phyloP scores from a whole-genome alignment of 2,329 filamentous ascomycete species.

The Paecilomyces dactylethromorphus region DNA sequence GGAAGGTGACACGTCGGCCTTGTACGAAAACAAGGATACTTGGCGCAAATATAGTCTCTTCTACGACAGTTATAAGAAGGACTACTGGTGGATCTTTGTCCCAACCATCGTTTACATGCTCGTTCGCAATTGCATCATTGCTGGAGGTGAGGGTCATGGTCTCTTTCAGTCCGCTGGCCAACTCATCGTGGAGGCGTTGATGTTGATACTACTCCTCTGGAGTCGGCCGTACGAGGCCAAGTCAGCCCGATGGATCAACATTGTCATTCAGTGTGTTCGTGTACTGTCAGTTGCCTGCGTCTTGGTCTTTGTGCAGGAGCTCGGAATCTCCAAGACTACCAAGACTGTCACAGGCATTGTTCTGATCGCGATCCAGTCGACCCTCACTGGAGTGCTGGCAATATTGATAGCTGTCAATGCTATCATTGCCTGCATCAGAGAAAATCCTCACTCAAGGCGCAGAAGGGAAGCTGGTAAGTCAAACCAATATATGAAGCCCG shows the following conservation, averaged over 20 bases:
- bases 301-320: slow-evolving; percentile 86
- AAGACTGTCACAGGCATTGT: slow-evolving; percentile 92
- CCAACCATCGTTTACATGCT: slow-evolving; percentile 87
- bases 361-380: slow-evolving; percentile 83
- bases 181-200: slow-evolving; percentile 70
- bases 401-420: slow-evolving; percentile 87
- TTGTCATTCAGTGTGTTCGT: slow-evolving; percentile 80
- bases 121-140: slow-evolving; percentile 78
- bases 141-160: slow-evolving; percentile 77
- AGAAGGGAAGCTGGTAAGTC: slow-evolving; percentile 82
- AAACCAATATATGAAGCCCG: not conserved
- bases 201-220: slow-evolving; percentile 77
- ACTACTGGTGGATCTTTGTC: slow-evolving; percentile 96
- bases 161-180: slow-evolving; percentile 73
- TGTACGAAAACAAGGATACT: slow-evolving; percentile 83
- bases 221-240: slow-evolving; percentile 78
- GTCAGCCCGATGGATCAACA: slow-evolving; percentile 88
- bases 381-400: slow-evolving; percentile 73
- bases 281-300: slow-evolving; percentile 85
- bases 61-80: slow-evolving; percentile 91
- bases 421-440: slow-evolving; percentile 70
- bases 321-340: slow-evolving; percentile 82
- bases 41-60: slow-evolving; percentile 97
- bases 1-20: slow-evolving; percentile 64
- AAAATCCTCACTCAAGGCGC: slow-evolving; percentile 84